phyloP scores from a whole-genome alignment of 352 stramenopile genomes.

The Albugo candida region DNA sequence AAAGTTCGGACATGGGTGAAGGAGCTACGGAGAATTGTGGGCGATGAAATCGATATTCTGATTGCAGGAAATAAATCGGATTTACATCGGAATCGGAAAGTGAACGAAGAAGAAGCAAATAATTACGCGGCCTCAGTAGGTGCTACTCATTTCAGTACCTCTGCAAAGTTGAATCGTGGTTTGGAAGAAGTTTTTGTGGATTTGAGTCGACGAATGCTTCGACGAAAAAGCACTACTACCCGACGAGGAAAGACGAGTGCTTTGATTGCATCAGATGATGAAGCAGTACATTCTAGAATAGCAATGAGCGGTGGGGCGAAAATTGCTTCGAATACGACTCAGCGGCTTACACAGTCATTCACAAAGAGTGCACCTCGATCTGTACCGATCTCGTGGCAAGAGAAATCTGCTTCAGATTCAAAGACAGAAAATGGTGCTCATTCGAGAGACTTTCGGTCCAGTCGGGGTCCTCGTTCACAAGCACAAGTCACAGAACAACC shows the following conservation, averaged over 20 bases:
- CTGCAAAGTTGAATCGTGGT: constrained; percentile 81
- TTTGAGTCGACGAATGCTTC: constrained; percentile 69
- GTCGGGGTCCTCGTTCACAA: constrained; percentile 18
- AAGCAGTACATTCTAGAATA: constrained; percentile 14
- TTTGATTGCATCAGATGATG: constrained; percentile 60
- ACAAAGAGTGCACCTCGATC: constrained; percentile 7
- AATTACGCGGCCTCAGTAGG: constrained; percentile 75
- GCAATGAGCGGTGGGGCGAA: background rate
- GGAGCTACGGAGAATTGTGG: constrained; percentile 81
- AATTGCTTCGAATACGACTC: background rate
- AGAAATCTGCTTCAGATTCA: background rate
- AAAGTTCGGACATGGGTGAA: constrained; percentile 87
- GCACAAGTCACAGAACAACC: constrained; percentile 19
- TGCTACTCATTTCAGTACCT: constrained; percentile 80
- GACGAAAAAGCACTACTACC: constrained; percentile 19
- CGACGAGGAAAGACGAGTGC: constrained; percentile 45
- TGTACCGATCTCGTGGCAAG: background rate
- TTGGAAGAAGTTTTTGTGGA: constrained; percentile 84
- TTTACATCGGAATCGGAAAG: constrained; percentile 75
- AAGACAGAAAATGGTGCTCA: constrained; percentile 4
- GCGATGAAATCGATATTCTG: constrained; percentile 78
- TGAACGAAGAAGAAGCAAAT: constrained; percentile 65
- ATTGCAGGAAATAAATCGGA: constrained; percentile 89
- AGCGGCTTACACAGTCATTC: constrained; percentile 3
- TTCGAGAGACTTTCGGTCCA: background rate